Evolutionary conservation across 2,329 filamentous ascomycete genomes (phyloP).

Genomic region (Ramularia endophylla): DNA sequence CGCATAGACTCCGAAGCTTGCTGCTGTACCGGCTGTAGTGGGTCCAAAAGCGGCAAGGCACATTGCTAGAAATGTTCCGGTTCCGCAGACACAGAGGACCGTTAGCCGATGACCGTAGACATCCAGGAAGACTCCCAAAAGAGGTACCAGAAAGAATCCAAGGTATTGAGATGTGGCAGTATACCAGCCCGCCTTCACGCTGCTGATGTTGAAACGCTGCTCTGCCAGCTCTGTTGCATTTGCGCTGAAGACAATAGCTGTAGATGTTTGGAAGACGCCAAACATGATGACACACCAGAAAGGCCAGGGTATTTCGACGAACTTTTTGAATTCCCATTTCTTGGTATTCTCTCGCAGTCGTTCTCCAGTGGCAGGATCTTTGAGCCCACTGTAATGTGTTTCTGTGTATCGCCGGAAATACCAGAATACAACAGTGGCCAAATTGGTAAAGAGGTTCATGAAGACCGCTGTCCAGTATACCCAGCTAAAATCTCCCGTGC

Average conservation of each 20-base stretch:
- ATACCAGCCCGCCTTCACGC: constrained; percentile 56
- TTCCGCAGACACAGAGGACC: constrained; percentile 41
- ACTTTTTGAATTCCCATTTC: constrained; percentile 50
- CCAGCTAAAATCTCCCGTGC: constrained; percentile 56
- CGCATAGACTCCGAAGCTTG: constrained; percentile 55
- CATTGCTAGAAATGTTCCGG: constrained; percentile 50
- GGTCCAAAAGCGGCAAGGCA: constrained; percentile 49
- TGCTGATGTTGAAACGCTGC: constrained; percentile 51
- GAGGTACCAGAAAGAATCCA: constrained; percentile 54
- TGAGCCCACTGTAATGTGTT: constrained; percentile 41
- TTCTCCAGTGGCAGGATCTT: constrained; percentile 54
- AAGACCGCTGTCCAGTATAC: constrained; percentile 57
- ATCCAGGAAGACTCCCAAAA: constrained; percentile 53
- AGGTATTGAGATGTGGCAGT: constrained; percentile 51
- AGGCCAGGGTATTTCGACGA: constrained; percentile 53
- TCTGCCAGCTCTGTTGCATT: constrained; percentile 59
- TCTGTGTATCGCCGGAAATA: constrained; percentile 50
- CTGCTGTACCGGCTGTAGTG: constrained; percentile 48
- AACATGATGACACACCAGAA: constrained; percentile 54
- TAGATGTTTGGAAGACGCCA: constrained; percentile 54
- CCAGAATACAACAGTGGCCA: constrained; percentile 49
- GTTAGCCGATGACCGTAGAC: constrained; percentile 49
- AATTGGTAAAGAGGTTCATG: constrained; percentile 60
- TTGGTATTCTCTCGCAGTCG: constrained; percentile 55
- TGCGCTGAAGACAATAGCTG: constrained; percentile 48